A percentile compares a stretch with the other conserved stretches of the same genome.
Evolutionary conservation across 2,329 filamentous ascomycete genomes (phyloP).

Genomic region (Colletotrichum coccodes): DNA sequence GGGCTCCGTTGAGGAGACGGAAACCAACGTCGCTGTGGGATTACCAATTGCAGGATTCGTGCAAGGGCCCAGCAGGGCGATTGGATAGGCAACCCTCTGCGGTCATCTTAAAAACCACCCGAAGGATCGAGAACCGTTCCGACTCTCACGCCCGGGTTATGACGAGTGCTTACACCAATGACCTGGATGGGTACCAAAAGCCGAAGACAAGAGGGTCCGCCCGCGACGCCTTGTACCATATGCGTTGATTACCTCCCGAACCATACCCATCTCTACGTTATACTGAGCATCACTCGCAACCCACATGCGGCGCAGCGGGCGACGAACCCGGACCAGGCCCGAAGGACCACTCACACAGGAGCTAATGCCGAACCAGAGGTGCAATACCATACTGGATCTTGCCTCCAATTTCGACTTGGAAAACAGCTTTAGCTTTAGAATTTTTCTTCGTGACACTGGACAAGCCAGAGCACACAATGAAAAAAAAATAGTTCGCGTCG

Average conservation of each 20-base stretch:
- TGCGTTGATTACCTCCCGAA: no score
- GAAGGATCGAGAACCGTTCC: no score
- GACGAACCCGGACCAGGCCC: no score
- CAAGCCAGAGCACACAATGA: constrained; percentile 67
- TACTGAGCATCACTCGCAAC: no score
- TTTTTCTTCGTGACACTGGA: constrained; percentile 63
- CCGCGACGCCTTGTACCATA: no score
- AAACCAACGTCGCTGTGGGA: not conserved
- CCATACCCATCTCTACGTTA: no score
- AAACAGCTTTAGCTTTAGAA: rapidly evolving
- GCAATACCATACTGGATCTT: no score
- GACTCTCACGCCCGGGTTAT: no score
- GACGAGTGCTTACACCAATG: not conserved
- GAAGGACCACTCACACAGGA: not conserved
- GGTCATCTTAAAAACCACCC: not conserved
- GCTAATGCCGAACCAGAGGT: not conserved
- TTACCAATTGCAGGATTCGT: not conserved
- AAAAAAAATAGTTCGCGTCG: constrained; percentile 72
- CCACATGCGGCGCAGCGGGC: no score
- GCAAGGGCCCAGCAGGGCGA: not conserved
- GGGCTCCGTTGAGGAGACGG: not conserved
- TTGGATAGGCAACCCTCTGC: not conserved
- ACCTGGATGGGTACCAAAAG: no score
- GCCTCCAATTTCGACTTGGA: not conserved
- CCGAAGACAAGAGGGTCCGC: not conserved